Conservation (phyloP, 208 protist genomes). For the Polymyxa betae region DNA sequence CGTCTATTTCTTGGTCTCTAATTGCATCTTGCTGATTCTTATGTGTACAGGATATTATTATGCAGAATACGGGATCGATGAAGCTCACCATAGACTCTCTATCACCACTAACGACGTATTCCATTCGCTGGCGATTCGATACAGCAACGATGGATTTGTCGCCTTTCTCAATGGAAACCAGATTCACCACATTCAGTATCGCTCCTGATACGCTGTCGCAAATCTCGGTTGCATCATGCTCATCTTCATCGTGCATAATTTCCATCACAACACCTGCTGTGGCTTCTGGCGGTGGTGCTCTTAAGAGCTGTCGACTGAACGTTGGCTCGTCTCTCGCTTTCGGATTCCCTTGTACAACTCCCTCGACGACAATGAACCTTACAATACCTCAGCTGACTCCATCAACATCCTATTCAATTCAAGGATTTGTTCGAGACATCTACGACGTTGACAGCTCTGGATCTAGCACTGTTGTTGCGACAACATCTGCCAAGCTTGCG, state of each 20-base stretch:
- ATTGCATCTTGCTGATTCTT: not conserved
- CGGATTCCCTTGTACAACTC: not conserved
- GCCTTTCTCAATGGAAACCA: not conserved
- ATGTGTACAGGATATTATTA: not conserved
- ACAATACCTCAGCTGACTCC: not conserved
- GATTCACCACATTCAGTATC: not conserved
- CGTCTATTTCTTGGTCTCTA: not conserved
- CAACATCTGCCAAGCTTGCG: not conserved
- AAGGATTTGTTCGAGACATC: not conserved
- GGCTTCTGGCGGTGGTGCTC: not conserved
- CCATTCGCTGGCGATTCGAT: not conserved
- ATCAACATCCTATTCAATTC: not conserved
- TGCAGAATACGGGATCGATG: not conserved
- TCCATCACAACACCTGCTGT: not conserved
- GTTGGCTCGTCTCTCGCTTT: not conserved
- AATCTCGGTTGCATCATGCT: not conserved
- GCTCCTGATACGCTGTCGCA: not conserved
- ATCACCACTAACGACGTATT: not conserved
- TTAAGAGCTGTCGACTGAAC: not conserved
- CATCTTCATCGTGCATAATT: not conserved
- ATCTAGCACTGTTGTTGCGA: not conserved
- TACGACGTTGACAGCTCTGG: not conserved
- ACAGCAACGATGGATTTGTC: constrained; percentile 1
- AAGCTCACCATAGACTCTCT: not conserved
- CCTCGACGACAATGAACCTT: not conserved